A percentile compares a stretch with the other conserved stretches of the same genome.
Evolutionary conservation across 495 filamentous ascomycete species (phyloP).

Genomic region (Hypoxylon subgilvum): DNA sequence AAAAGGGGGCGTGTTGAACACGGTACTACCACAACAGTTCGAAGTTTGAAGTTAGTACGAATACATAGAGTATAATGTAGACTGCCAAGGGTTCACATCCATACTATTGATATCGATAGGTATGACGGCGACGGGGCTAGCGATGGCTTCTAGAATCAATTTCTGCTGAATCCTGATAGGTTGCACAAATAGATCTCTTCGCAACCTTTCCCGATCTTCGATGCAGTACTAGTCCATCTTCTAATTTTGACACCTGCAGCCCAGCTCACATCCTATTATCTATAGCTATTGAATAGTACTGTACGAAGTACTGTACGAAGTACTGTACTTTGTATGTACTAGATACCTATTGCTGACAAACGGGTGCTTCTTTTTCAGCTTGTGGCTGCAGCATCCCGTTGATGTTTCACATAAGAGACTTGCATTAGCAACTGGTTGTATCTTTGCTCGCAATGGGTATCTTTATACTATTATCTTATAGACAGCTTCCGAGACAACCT

Average conservation of each 20-base stretch:
- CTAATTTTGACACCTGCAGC: slow-evolving; percentile 5
- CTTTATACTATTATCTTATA: slow-evolving; percentile 20
- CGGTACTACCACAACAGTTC: too few relatives aligned
- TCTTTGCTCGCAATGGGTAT: slow-evolving; percentile 15
- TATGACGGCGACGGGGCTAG: slow-evolving; percentile 7
- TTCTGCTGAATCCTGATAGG: slow-evolving; percentile 30
- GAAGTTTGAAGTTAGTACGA: too few relatives aligned
- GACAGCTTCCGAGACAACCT: background rate
- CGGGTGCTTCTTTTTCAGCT: slow-evolving; percentile 13
- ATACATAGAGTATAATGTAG: too few relatives aligned
- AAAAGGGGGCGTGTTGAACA: too few relatives aligned
- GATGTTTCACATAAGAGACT: slow-evolving; percentile 22
- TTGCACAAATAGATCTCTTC: background rate
- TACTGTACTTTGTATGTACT: too few relatives aligned
- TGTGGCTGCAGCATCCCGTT: slow-evolving; percentile 28
- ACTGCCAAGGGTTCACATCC: slow-evolving; percentile 20
- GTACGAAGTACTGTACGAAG: too few relatives aligned
- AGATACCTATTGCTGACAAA: too few relatives aligned
- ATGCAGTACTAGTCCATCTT: slow-evolving; percentile 10
- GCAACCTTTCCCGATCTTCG: slow-evolving; percentile 12
- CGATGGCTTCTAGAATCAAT: slow-evolving; percentile 27
- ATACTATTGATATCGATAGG: too few relatives aligned
- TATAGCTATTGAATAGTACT: too few relatives aligned
- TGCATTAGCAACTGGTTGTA: slow-evolving; percentile 18
- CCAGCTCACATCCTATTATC: background rate